Evolutionary conservation across 2,329 filamentous ascomycete genomes (phyloP), one percentile per base, ranked within the genome.

Genomic region (Penicillium sumatraense): DNA sequence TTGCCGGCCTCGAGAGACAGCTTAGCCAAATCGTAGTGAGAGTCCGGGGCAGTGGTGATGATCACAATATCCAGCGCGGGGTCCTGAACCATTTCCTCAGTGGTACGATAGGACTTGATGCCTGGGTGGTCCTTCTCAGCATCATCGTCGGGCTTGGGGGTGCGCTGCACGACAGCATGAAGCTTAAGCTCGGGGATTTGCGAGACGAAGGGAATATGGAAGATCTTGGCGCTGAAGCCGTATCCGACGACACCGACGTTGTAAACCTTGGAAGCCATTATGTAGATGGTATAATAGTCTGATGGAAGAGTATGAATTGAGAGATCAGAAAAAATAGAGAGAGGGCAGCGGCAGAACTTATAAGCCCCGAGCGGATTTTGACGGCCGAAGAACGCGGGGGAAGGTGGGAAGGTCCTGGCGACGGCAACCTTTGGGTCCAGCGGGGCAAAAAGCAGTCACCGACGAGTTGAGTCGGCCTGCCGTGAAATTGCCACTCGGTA

Each of bases 121-220:
- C 76, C 71, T 0, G 89, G 87, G 70, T 90, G 82, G 72, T 92
- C 89, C 59, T 82, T 81, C 18, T 86, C 83, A 0, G 89, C 89
- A 56, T 90, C 88, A 71, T 88, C 83, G 49, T 80, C 78, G 2
- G 82, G 74, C 60, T 82, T 84, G 5, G 89, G 89, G 5, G 78
- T 84, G 56, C 90, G 86, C 74, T 95, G 90, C 24, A 93, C 87
- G 63, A 95, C 86, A 60, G 88, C 85, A 69, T 91, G 84, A 18
- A 93, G 84, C 49, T 81, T 86, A 69, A 92, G 81, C 51, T 83
- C 78, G 6, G 86, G 80, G 0, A 87, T 85, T 26, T 82, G 81
- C 50, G 78, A 77, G 74, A 95, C 83, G 75, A 92, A 89, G 59
- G 90, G 90, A 68, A 93, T 91, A 74, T 95, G 90, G 76, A 93